Base-by-base conservation (phyloP, 2,329 filamentous ascomycete species). In the Colletotrichum ledebouriae region DNA sequence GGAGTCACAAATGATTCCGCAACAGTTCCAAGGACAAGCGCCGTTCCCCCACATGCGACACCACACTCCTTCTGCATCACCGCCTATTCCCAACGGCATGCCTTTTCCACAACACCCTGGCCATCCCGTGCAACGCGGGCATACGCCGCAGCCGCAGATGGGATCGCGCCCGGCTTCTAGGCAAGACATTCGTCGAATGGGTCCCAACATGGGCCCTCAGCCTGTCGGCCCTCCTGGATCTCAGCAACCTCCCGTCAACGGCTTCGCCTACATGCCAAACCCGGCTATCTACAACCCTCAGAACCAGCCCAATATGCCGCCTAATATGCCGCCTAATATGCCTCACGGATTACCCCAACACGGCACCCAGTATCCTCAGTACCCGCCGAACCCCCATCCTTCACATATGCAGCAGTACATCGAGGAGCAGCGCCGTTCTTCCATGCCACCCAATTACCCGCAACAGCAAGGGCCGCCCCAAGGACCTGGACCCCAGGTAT, bases 11-110 rank as follows among this genome's bases (percentile, higher is more conserved):
- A 89, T 91, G 84, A 88, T 93, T 73, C 89, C 89, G 63, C 88
- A 89, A 53, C 91, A 93, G 72, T 88, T 89, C 73, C 92, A 92
- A 70, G 86, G 88, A 73, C 88, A 90, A 72, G 81, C 84, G 41
- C 83, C 88, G n/a, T 97, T 94, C 76, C 88, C 93, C 72, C 93
- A 95, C 74, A 90, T 97, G 72, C 87, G 93, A 76, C 92, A 96
- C 74, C 87, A 90, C 63, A 94, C 93, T 20, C 92, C 94, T 11
- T 97, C 94, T 25, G 92, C 91, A 37, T 98, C 95, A 25, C 95
- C 95, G 66, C 95, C 95, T 3, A 93, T 98, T 72, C 87, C 88
- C 59, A 97, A 94, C 75, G 91, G 91, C 71, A 86, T 91, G 71
- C 86, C 88, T 25, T 94, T 91, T 73, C 88, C 89, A 71, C 87